Conservation (phyloP, 441 rosid genomes). For the Kokia cookei region DNA sequence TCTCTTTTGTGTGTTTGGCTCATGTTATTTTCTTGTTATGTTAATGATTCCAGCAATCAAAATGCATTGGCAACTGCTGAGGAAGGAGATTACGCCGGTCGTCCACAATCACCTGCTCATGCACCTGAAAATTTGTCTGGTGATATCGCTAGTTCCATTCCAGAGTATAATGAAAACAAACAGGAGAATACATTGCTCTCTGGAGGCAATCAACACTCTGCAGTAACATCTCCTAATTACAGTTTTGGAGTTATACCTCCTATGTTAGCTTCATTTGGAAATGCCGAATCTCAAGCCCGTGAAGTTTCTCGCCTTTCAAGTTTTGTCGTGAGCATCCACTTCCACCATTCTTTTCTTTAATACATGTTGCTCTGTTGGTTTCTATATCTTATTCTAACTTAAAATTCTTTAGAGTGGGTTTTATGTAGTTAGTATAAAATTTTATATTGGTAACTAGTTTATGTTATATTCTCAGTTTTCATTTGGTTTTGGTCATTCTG, state of each 20-base stretch:
- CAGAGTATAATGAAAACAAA: constrained; percentile 54
- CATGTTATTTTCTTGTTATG: not conserved
- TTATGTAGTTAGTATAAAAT: not conserved
- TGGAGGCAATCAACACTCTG: constrained; percentile 49
- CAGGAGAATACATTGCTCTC: constrained; percentile 48
- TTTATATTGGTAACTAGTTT: constrained; percentile 5
- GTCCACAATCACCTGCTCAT: constrained; percentile 40
- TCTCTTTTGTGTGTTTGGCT: not conserved
- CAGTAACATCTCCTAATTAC: constrained; percentile 56
- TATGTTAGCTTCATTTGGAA: constrained; percentile 57
- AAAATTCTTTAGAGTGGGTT: not conserved
- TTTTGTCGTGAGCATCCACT: constrained; percentile 58
- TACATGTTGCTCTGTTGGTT: not conserved
- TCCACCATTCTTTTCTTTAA: not conserved
- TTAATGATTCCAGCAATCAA: constrained; percentile 43
- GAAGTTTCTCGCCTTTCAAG: constrained; percentile 72
- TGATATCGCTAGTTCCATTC: constrained; percentile 36
- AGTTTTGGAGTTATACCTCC: constrained; percentile 65
- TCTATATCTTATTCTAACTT: not conserved
- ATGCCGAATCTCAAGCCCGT: constrained; percentile 69
- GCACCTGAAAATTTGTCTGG: constrained; percentile 45
- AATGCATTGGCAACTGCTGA: constrained; percentile 33
- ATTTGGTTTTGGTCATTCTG: not conserved
- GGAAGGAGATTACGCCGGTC: constrained; percentile 47
- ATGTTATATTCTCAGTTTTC: not conserved